A percentile compares a stretch with the other conserved stretches of the same genome.
Evolutionary conservation across 106 monocot species (phyloP).

Genomic region (Apostasia shenzhenica): DNA sequence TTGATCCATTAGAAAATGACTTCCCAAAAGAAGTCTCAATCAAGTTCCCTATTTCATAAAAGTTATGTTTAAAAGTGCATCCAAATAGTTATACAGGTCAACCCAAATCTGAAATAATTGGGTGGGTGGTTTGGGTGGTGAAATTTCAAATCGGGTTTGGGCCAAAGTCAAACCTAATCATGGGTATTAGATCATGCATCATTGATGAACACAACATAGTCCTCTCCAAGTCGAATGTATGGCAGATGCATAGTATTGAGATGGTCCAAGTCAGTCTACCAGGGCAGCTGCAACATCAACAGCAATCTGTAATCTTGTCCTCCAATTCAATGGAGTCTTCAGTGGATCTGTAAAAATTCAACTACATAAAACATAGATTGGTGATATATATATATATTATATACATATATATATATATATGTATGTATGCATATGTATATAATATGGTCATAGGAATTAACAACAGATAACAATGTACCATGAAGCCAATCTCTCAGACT

Average conservation of each 20-base stretch:
- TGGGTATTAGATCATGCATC: not conserved
- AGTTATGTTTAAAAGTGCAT: no score
- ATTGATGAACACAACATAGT: not conserved
- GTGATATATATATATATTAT: not conserved
- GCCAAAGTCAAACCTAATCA: not conserved
- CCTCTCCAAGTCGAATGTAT: not conserved
- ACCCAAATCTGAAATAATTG: no score
- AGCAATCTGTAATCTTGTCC: constrained; percentile 67
- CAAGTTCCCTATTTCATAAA: no score
- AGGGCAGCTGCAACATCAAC: constrained; percentile 77
- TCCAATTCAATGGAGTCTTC: constrained; percentile 85
- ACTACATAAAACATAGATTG: not conserved
- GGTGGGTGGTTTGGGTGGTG: no score
- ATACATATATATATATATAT: not conserved
- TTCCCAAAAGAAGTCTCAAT: no score
- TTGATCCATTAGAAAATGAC: no score
- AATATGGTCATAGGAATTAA: not conserved
- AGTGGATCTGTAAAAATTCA: constrained; percentile 61
- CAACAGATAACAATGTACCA: constrained; percentile 29
- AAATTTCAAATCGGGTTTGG: no score
- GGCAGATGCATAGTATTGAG: not conserved
- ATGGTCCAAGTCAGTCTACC: constrained; percentile 24
- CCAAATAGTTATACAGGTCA: no score
- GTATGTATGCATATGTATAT: not conserved
- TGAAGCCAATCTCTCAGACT: constrained; percentile 78